phyloP scores from a whole-genome alignment of 2,329 filamentous ascomycete species.

The Lachnellula suecica region DNA sequence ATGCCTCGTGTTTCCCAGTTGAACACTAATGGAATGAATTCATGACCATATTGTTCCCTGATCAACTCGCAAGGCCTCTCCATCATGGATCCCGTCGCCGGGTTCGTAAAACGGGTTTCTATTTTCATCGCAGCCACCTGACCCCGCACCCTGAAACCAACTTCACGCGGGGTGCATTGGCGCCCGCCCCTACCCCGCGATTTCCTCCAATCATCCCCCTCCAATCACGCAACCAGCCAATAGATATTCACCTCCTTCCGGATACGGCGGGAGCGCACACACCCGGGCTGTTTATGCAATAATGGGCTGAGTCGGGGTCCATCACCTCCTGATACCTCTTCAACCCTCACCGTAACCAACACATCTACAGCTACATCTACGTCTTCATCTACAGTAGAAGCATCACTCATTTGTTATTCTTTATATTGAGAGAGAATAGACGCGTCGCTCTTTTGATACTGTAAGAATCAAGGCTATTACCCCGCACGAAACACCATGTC shows the following conservation, averaged over 20 bases:
- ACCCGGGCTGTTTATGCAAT: not conserved
- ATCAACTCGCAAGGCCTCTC: no score
- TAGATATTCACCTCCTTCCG: not conserved
- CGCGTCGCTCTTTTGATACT: not conserved
- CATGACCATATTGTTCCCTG: no score
- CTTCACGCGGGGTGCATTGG: not conserved
- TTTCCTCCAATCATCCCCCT: not conserved
- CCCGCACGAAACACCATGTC: conserved; percentile 6
- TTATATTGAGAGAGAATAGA: no score
- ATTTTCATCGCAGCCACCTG: no score
- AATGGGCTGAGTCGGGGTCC: not conserved
- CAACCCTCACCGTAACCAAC: not conserved
- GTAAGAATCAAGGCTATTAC: not conserved
- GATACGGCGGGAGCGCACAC: not conserved
- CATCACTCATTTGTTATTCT: no score
- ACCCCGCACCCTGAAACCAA: not conserved
- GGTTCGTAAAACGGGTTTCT: no score
- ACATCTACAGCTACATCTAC: not conserved
- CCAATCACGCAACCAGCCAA: not conserved
- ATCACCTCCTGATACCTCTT: not conserved
- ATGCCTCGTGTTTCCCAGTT: no score
- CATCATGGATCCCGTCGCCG: no score
- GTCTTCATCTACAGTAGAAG: not conserved
- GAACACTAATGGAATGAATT: no score
- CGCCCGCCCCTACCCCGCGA: not conserved